These are phyloP conservation scores for Capsicum chinense DNA, from an alignment of 257 asterid genomes.

Conservation along the genomic window DNA sequence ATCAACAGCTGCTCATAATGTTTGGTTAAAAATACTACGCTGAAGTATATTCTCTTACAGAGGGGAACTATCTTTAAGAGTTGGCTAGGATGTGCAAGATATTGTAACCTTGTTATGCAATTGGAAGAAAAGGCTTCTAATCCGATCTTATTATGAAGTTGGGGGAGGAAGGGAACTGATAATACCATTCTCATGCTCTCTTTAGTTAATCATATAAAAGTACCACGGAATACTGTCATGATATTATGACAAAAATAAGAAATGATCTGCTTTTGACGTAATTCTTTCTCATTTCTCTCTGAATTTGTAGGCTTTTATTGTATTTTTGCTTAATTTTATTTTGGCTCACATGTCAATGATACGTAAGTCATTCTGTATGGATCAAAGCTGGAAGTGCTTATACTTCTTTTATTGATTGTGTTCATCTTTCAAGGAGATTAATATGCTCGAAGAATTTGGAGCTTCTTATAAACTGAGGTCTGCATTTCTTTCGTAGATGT, in stretches of 20 bases:
- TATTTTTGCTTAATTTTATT: neutral
- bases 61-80: conserved; percentile 17
- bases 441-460: neutral
- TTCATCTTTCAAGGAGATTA: neutral
- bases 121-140: neutral
- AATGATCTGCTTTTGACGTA: neutral
- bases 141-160: neutral
- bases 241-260: neutral
- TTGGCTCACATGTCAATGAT: conserved; percentile 8
- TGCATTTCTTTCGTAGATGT: conserved; percentile 58
- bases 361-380: neutral
- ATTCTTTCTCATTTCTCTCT: neutral
- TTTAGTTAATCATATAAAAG: conserved; percentile 1
- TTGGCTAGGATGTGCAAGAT: conserved; percentile 2
- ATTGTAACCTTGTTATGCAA: conserved; percentile 24
- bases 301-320: conserved; percentile 12
- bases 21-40: neutral
- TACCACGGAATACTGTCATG: neutral
- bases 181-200: conserved; percentile 19
- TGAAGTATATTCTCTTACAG: neutral
- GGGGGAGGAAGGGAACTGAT: conserved; percentile 5
- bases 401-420: conserved; percentile 19
- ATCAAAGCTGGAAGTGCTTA: conserved; percentile 7
- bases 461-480: conserved; percentile 30
- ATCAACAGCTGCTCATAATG: neutral